phyloP scores from a whole-genome alignment of 2,329 filamentous ascomycete genomes.

The Cladosporium oxysporum region DNA sequence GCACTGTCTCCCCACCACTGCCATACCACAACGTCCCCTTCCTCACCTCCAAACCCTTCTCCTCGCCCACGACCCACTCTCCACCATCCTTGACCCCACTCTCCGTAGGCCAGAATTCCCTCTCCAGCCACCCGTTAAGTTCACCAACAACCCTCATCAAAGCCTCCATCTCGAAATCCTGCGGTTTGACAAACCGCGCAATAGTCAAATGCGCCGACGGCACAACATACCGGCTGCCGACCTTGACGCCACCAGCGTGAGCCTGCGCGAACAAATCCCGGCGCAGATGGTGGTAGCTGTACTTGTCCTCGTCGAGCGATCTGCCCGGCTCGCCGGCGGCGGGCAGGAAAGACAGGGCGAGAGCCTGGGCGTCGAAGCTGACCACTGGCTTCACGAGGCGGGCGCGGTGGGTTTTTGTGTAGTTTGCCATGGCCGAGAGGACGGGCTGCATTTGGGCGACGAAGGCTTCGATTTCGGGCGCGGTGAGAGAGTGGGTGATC shows the following conservation, averaged over 20 bases:
- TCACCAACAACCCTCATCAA: slow-evolving; percentile 72
- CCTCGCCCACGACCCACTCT: slow-evolving; percentile 87
- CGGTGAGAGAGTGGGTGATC: slow-evolving; percentile 75
- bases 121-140: slow-evolving; percentile 74
- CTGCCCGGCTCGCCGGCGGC: slow-evolving; percentile 58
- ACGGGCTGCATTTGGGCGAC: slow-evolving; percentile 42
- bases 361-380: slow-evolving; percentile 80
- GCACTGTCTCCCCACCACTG: slow-evolving; percentile 71
- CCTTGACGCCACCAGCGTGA: slow-evolving; percentile 62
- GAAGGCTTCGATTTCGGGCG: slow-evolving; percentile 41
- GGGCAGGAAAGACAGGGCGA: slow-evolving; percentile 85
- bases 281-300: slow-evolving; percentile 89
- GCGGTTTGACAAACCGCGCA: slow-evolving; percentile 71
- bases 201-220: slow-evolving; percentile 89
- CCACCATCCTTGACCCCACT: slow-evolving; percentile 46
- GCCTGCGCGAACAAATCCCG: slow-evolving; percentile 71
- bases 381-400: slow-evolving; percentile 80
- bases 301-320: slow-evolving; percentile 58
- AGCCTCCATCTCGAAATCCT: slow-evolving; percentile 56
- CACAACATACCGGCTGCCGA: slow-evolving; percentile 81
- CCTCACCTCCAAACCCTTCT: slow-evolving; percentile 75
- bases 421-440: slow-evolving; percentile 63
- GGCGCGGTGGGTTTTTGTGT: slow-evolving; percentile 66
- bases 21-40: slow-evolving; percentile 83
- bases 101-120: slow-evolving; percentile 66